phyloP scores from a whole-genome alignment of 257 asterid genomes.

The Perilla frutescens region DNA sequence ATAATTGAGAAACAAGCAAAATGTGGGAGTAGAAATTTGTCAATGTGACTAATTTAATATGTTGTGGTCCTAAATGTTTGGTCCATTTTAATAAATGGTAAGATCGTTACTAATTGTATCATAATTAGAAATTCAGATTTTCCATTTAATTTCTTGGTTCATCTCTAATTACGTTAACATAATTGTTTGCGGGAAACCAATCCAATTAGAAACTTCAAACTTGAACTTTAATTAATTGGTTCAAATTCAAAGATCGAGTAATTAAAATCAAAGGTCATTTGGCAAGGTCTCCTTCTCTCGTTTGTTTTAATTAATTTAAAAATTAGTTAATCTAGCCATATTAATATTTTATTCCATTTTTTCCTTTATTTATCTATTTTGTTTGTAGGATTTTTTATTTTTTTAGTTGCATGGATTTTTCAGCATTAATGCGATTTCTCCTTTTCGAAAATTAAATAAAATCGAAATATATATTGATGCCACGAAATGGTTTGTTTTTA shows the following conservation, averaged over 20 bases:
- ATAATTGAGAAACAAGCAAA: conserved; percentile 5
- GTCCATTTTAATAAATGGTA: conserved; percentile 19
- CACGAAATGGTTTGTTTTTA: neutral
- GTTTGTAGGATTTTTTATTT: too few relatives aligned
- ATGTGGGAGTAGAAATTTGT: conserved; percentile 23
- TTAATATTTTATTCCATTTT: too few relatives aligned
- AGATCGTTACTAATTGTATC: neutral
- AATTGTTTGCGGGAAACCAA: neutral
- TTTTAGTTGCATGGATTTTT: neutral
- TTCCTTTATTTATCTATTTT: neutral
- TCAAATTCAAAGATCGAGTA: too few relatives aligned
- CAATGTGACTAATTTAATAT: conserved; percentile 22
- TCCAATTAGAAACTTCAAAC: neutral
- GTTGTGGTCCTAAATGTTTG: conserved; percentile 37
- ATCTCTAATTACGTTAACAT: neutral
- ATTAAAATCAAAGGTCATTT: too few relatives aligned
- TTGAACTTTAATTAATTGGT: neutral
- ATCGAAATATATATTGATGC: conserved; percentile 7
- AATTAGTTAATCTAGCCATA: too few relatives aligned
- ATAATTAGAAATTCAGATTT: neutral
- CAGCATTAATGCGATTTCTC: neutral
- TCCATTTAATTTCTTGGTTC: neutral
- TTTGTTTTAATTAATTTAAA: too few relatives aligned
- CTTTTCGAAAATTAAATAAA: neutral
- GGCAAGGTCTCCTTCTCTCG: too few relatives aligned